Evolutionary conservation across 2,329 filamentous ascomycete species (phyloP), one percentile per base, ranked within the genome.

Genomic region (Penicillium expansum): DNA sequence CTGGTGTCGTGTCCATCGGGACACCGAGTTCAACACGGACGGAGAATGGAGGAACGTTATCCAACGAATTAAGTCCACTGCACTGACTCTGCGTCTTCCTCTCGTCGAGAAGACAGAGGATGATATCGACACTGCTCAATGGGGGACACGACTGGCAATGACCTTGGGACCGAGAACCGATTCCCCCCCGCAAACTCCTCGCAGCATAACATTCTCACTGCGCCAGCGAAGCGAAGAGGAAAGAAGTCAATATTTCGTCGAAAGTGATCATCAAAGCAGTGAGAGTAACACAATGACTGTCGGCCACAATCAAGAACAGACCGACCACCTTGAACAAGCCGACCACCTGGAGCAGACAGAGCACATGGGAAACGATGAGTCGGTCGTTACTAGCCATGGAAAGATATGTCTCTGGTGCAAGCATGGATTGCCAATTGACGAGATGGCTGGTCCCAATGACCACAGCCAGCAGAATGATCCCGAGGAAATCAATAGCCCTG

Each of bases 361-460:
- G 4, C 8, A n/a, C 1, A 2, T 9, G 29, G 9, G 2, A 41
- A 27, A 32, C 13, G 11, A 33, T 22, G 38, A 55, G 16, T 30
- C 32, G 1, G 56, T 68, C 11, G 62, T 61, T 10, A 63, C 47
- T 4, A 52, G 57, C 4, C 55, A 67, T 6, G 61, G 56, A 1
- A 69, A 67, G 29, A 16, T 45, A 3, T 71, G 68, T 30, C 48
- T 66, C 4, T 70, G 62, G 62, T 71, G 68, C 35, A 35, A 48
- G 4, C 37, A 51, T 7, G 64, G 20, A 6, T 4, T 29, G 6
- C 7, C 3, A 3, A 32, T 48, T 16, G 20, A 48, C 16, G 27
- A 49, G 27, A 22, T 9, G 14, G 37, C 18, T 13, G 5, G 18
- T 24, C 7, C 6, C 8, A 4, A 29, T 22, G 33, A 52, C 7